A percentile compares a stretch with the other conserved stretches of the same genome.
phyloP scores from a whole-genome alignment of 805 yeast species.

The Ogataea wickerhamii region DNA sequence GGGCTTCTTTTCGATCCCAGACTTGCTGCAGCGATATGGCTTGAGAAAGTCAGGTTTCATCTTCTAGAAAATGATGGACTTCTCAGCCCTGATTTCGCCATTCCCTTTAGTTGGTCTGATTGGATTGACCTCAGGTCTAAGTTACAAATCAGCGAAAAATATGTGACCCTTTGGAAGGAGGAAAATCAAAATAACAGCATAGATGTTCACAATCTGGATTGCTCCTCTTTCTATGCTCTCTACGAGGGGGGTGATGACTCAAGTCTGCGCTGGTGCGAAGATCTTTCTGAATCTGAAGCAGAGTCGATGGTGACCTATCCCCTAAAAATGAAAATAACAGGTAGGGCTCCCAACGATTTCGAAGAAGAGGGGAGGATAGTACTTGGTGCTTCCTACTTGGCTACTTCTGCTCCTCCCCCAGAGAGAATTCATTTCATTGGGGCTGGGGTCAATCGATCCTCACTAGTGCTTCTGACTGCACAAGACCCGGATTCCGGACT shows the following conservation, averaged over 20 bases:
- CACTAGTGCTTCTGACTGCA: slow-evolving; percentile 27
- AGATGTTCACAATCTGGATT: slow-evolving; percentile 13
- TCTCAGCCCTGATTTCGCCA: slow-evolving; percentile 21
- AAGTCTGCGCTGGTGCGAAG: slow-evolving; percentile 8
- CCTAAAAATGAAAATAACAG: slow-evolving; percentile 18
- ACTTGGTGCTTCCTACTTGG: slow-evolving; percentile 32
- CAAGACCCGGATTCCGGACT: slow-evolving; percentile 9
- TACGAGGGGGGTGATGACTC: slow-evolving; percentile 12
- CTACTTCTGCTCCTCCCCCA: slow-evolving; percentile 28
- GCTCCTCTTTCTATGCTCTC: slow-evolving; percentile 16
- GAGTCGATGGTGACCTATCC: slow-evolving; percentile 13
- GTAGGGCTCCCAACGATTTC: slow-evolving; percentile 16
- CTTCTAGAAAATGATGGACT: slow-evolving; percentile 16
- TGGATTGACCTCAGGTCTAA: slow-evolving; percentile 28
- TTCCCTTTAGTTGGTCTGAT: slow-evolving; percentile 34
- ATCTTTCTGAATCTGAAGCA: slow-evolving; percentile 11
- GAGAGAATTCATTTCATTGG: slow-evolving; percentile 32
- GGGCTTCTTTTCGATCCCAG: slow-evolving; percentile 30
- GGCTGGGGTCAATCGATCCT: slow-evolving; percentile 20
- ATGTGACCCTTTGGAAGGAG: slow-evolving; percentile 9
- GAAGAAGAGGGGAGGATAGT: slow-evolving; percentile 23
- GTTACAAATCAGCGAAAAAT: slow-evolving; percentile 11
- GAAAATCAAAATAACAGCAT: slow-evolving; percentile 5
- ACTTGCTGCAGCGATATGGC: slow-evolving; percentile 30
- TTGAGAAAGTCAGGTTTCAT: slow-evolving; percentile 16